A percentile compares a stretch with the other conserved stretches of the same genome.
These are phyloP conservation scores for Pharus latifolius DNA, from an alignment of 176 grass and related monocot genomes.

Conservation along the genomic window DNA sequence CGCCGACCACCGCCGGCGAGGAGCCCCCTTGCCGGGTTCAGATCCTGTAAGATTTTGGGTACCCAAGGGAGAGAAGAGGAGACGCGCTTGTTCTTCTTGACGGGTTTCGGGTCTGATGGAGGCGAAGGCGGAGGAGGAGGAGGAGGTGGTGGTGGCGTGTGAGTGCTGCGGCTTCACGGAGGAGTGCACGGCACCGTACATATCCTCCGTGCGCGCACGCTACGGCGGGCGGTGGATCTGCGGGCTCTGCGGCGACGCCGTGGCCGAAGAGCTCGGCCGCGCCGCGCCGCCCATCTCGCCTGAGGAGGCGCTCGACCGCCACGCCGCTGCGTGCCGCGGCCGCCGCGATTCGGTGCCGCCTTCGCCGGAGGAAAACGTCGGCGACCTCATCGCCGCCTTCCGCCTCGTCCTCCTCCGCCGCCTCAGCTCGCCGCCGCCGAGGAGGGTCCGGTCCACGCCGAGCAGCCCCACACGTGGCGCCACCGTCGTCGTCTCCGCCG, in stretches of 20 bases:
- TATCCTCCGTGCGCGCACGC: conserved; percentile 6
- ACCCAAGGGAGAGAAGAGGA: conserved; percentile 6
- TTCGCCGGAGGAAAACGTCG: background rate
- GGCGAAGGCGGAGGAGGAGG: background rate
- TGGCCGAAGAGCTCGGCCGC: conserved; percentile 18
- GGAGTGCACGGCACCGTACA: conserved; percentile 26
- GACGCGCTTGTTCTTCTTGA: too few relatives aligned
- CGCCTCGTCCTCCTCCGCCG: conserved; percentile 16
- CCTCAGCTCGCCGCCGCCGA: background rate
- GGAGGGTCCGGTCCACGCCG: conserved; percentile 3
- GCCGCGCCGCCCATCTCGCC: conserved; percentile 14
- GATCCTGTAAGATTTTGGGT: too few relatives aligned
- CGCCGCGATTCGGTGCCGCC: background rate
- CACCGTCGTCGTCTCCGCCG: background rate
- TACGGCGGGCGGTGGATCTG: conserved; percentile 28
- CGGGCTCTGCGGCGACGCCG: conserved; percentile 23
- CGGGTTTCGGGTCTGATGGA: background rate
- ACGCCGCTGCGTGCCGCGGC: background rate
- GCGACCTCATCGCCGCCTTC: conserved; percentile 18
- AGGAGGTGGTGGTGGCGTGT: conserved; percentile 8
- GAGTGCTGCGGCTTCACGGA: conserved; percentile 32
- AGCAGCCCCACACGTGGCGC: background rate
- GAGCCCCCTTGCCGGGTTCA: too few relatives aligned
- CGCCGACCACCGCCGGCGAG: too few relatives aligned
- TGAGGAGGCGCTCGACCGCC: conserved; percentile 25